Conservation (phyloP, 139 green algal species). For the Chlamydomonas sp. region DNA sequence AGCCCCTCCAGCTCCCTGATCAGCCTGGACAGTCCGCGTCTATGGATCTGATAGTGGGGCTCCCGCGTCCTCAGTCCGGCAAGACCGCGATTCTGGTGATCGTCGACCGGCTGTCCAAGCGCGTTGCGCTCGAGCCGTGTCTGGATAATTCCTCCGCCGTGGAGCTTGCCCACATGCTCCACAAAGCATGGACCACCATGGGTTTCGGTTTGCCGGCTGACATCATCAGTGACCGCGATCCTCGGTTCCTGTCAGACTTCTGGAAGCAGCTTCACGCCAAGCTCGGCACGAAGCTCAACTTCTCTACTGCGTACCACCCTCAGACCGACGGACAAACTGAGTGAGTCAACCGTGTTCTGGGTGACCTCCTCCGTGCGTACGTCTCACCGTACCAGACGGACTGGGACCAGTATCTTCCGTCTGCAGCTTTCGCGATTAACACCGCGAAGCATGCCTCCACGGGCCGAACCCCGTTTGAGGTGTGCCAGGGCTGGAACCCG, state of each 20-base stretch:
- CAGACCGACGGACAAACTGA: conserved; percentile 66
- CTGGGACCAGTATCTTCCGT: not conserved
- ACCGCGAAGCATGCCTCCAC: not conserved
- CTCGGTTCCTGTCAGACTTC: conserved; percentile 40
- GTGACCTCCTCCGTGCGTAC: conserved; percentile 16
- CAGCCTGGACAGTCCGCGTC: conserved; percentile 31
- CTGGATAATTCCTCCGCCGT: too few relatives aligned
- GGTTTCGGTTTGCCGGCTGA: too few relatives aligned
- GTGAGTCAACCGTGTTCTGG: conserved; percentile 16
- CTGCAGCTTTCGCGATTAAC: conserved; percentile 15
- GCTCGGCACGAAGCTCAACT: conserved; percentile 27
- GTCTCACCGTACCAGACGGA: conserved; percentile 2
- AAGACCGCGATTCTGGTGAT: conserved; percentile 41
- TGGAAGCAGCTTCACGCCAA: conserved; percentile 30
- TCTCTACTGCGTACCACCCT: conserved; percentile 53
- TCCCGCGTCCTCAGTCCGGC: conserved; percentile 8
- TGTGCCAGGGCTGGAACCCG: not conserved
- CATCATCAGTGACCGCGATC: conserved; percentile 55
- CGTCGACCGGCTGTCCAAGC: conserved; percentile 51
- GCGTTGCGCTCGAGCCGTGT: too few relatives aligned
- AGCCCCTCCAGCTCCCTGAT: conserved; percentile 33
- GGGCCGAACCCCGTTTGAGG: conserved; percentile 6
- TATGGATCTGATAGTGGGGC: conserved; percentile 50
- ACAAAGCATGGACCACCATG: too few relatives aligned
- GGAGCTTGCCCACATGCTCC: too few relatives aligned